These are phyloP conservation scores for Cutaneotrichosporon cavernicola DNA, from an alignment of 1,284 basidiomycete genomes.

Conservation along the genomic window DNA sequence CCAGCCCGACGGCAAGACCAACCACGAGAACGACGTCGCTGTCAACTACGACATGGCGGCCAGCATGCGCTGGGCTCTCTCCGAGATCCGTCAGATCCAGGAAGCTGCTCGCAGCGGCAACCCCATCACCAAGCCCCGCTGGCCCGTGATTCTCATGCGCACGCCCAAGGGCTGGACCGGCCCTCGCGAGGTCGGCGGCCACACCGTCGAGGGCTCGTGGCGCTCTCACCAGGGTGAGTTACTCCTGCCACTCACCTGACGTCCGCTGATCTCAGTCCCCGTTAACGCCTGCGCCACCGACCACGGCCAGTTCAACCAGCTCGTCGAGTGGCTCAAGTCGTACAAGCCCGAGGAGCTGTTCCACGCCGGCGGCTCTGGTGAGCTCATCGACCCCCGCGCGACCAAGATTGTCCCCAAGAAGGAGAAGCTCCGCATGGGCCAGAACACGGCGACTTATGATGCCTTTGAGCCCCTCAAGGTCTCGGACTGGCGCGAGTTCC, in stretches of 20 bases:
- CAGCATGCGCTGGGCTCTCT: conserved; percentile 76
- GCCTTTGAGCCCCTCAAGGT: conserved; percentile 63
- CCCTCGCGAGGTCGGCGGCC: conserved; percentile 64
- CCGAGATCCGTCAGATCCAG: conserved; percentile 74
- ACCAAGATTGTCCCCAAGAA: conserved; percentile 47
- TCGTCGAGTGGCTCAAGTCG: conserved; percentile 69
- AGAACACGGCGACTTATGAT: conserved; percentile 60
- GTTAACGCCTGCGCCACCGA: conserved; percentile 56
- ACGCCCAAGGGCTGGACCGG: conserved; percentile 78
- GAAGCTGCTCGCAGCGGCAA: conserved; percentile 77
- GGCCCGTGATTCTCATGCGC: conserved; percentile 79
- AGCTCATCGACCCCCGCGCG: conserved; percentile 41
- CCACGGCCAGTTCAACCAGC: conserved; percentile 62
- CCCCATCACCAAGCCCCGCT: conserved; percentile 73
- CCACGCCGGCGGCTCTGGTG: conserved; percentile 53
- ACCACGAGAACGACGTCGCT: conserved; percentile 42
- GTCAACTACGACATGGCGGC: conserved; percentile 64
- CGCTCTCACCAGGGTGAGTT: conserved; percentile 52
- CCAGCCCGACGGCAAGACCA: conserved; percentile 59
- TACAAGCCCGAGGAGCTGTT: conserved; percentile 68
- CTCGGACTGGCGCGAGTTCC: conserved; percentile 65
- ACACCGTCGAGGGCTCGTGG: conserved; percentile 71
- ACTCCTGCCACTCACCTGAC: not conserved
- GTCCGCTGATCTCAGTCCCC: not conserved
- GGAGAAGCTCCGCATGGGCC: conserved; percentile 42